Percentiles rank a stretch among this genome's conserved stretches.
Evolutionary conservation across 108 stramenopile species (phyloP).

Genomic region (Schizochytrium sp.): DNA sequence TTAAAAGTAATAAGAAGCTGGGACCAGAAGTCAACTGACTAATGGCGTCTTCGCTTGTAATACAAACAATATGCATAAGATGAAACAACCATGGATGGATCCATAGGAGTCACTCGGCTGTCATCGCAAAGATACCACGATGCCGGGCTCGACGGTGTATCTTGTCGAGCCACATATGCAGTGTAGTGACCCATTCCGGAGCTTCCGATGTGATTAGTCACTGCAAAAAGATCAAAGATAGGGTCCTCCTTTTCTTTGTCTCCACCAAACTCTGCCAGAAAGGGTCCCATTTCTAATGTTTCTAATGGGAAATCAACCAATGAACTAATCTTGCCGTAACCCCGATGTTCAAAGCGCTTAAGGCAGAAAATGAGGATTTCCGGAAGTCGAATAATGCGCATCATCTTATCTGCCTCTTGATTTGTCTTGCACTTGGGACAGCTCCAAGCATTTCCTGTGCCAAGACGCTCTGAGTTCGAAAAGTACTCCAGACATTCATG

Average conservation of each 20-base stretch:
- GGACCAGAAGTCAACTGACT: neutral
- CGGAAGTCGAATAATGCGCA: slow-evolving; percentile 50
- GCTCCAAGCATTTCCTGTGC: slow-evolving; percentile 35
- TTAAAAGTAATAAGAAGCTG: no score
- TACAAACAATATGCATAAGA: slow-evolving; percentile 22
- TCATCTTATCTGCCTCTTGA: slow-evolving; percentile 15
- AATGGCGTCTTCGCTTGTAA: slow-evolving; percentile 34
- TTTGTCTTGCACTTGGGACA: slow-evolving; percentile 34
- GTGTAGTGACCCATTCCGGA: slow-evolving; percentile 55
- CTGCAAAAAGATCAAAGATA: slow-evolving; percentile 42
- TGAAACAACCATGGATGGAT: neutral
- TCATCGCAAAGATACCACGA: slow-evolving; percentile 3
- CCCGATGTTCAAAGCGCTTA: slow-evolving; percentile 19
- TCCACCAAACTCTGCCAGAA: slow-evolving; percentile 49
- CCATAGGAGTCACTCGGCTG: neutral
- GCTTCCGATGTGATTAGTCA: slow-evolving; percentile 24
- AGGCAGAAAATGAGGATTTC: slow-evolving; percentile 34
- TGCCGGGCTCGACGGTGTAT: neutral
- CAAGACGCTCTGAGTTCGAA: slow-evolving; percentile 49
- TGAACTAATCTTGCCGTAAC: slow-evolving; percentile 21
- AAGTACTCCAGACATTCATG: slow-evolving; percentile 52
- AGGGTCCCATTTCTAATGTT: slow-evolving; percentile 10
- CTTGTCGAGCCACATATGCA: slow-evolving; percentile 22
- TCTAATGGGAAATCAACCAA: slow-evolving; percentile 43
- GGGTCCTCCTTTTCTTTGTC: slow-evolving; percentile 58